Evolutionary conservation across 306 rosid species (phyloP), one percentile per base, ranked within the genome.

Genomic region (Trifolium repens): DNA sequence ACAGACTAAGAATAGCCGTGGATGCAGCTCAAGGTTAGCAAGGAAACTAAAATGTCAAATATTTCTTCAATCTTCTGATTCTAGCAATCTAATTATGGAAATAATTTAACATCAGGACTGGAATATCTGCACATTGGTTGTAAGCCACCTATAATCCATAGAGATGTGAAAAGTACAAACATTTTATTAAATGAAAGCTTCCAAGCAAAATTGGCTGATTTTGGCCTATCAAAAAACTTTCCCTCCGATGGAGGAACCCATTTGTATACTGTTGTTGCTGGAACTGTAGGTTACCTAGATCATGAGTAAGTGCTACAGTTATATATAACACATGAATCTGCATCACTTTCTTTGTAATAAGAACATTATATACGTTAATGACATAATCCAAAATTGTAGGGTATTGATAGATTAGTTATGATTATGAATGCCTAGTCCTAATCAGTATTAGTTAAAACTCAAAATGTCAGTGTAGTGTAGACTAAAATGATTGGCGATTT

Each of bases 121-220:
- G 93, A 89, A 57, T 87, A 89, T 77, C 63, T 89, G 49, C 91
- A 89, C 13, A 27, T 76, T 12, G 91, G 89, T 73, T 84, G 89
- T 32, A 85, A 46, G 63, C 88, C 85, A 24, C 84, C 72, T 4
- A 78, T 81, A 58, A 40, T 74, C n/a, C 93, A 89, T 16, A 85
- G 87, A 75, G 89, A 87, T 72, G 88, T 87, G 43, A 89, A 89
- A 69, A n/a, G 77, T 26, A 13, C 85, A 35, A 89, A 89, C 54
- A 81, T 89, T 65, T 83, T 85, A 66, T 44, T 85, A n/a, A 77
- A 65, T 32, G 80, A 84, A 34, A 86, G 78, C 0, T 77, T 85
- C 8, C 78, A 52, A 14, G 91, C 85, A 2, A 85, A 85, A 74
- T 37, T 91, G 16, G 78, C 91, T 66, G 89, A 82, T 74, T 89